These are phyloP conservation scores for Dorcoceras hygrometricum DNA, from an alignment of 257 asterid species.

Conservation along the genomic window DNA sequence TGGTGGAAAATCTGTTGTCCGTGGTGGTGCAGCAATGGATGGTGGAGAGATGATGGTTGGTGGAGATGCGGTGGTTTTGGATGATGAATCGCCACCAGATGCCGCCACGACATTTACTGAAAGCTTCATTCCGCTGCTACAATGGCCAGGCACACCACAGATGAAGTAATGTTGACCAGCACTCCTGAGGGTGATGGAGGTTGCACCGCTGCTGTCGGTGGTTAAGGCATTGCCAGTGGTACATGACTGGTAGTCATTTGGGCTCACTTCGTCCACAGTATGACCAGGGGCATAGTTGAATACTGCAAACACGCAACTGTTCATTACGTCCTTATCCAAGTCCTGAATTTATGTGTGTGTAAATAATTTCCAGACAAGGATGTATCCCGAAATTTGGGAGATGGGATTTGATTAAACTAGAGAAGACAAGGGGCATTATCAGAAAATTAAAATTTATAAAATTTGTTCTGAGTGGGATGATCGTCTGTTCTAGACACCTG, in stretches of 20 bases:
- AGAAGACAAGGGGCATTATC: no score
- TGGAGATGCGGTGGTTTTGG: constrained; percentile 25
- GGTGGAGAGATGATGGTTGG: constrained; percentile 13
- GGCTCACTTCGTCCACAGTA: constrained; percentile 68
- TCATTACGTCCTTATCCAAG: background rate
- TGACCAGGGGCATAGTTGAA: constrained; percentile 76
- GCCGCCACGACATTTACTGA: constrained; percentile 41
- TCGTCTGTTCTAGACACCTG: no score
- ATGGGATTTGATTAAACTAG: no score
- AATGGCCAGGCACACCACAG: constrained; percentile 60
- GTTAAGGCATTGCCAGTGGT: constrained; percentile 50
- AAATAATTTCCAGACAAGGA: no score
- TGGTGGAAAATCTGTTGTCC: background rate
- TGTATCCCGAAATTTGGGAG: no score
- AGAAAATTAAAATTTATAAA: no score
- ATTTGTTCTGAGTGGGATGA: no score
- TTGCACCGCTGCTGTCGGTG: constrained; percentile 76
- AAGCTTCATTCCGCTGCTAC: constrained; percentile 69
- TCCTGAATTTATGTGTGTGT: background rate
- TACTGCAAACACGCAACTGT: constrained; percentile 33
- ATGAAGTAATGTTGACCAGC: constrained; percentile 62
- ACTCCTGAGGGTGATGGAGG: constrained; percentile 55
- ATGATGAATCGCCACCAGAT: constrained; percentile 12
- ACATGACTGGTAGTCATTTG: constrained; percentile 58
- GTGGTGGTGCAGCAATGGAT: background rate